Conservation (phyloP, 805 yeast species). For the Cyberlindnera euphorbiiphila region DNA sequence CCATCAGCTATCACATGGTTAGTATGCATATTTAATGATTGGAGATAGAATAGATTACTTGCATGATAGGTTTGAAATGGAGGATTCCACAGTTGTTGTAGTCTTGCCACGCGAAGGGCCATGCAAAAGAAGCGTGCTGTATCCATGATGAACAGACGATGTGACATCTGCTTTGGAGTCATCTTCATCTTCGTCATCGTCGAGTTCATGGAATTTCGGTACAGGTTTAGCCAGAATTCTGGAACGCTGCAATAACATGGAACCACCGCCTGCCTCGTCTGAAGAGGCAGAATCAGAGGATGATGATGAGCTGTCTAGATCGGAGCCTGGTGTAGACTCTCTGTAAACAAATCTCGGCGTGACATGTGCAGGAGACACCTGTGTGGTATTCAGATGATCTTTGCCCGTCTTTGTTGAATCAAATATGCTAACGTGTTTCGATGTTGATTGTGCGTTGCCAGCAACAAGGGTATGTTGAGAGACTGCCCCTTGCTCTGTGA, state of each 20-base stretch:
- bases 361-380: too few species aligned
- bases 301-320: conserved; percentile 4
- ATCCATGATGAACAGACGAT: background rate
- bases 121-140: background rate
- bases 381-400: background rate
- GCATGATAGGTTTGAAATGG: conserved; percentile 33
- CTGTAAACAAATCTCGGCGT: background rate
- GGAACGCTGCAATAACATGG: conserved; percentile 25
- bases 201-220: conserved; percentile 17
- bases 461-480: conserved; percentile 1
- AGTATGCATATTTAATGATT: conserved; percentile 3
- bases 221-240: conserved; percentile 22
- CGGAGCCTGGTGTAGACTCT: background rate
- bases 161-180: conserved; percentile 1
- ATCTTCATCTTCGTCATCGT: conserved; percentile 21
- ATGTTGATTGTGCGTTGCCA: too few species aligned
- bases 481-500: conserved; percentile 4
- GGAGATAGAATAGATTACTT: conserved; percentile 9
- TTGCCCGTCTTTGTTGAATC: background rate
- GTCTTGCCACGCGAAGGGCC: background rate
- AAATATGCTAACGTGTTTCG: conserved; percentile 2
- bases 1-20: conserved; percentile 26
- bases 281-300: conserved; percentile 3
- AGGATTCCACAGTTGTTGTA: conserved; percentile 18
- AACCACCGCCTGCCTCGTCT: conserved; percentile 11